A percentile compares a stretch with the other conserved stretches of the same genome.
phyloP scores from a whole-genome alignment of 768 basidiomycete genomes.

The Lentinus tigrinus region DNA sequence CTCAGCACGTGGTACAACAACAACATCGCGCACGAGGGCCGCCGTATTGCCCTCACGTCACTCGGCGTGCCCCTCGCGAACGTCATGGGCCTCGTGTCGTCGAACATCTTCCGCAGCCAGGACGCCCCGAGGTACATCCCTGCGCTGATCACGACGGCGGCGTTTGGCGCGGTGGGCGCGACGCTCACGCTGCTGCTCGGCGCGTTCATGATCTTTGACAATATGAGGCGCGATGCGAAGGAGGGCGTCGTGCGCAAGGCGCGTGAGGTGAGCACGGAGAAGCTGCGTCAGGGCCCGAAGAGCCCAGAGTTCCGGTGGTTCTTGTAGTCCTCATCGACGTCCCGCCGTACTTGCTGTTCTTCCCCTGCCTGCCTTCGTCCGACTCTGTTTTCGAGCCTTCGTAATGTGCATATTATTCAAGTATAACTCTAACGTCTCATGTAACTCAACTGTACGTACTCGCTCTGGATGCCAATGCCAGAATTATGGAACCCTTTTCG shows the following conservation, averaged over 20 bases:
- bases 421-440: background rate
- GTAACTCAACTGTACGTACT: too few species aligned
- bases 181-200: background rate
- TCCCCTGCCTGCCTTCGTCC: too few species aligned
- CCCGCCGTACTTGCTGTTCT: too few species aligned
- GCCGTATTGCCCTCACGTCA: slow-evolving; percentile 2
- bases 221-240: background rate
- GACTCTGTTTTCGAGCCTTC: too few species aligned
- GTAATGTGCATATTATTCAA: background rate
- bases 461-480: too few species aligned
- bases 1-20: slow-evolving; percentile 8
- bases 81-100: slow-evolving; percentile 6
- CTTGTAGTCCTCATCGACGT: background rate
- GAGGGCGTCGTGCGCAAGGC: slow-evolving; percentile 1
- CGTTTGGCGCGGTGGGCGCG: background rate
- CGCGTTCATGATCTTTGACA: background rate
- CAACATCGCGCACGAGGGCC: slow-evolving; percentile 8
- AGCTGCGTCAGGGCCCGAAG: background rate
- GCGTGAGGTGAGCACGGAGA: slow-evolving; percentile 1
- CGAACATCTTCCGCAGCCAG: slow-evolving; percentile 1
- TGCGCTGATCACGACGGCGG: background rate
- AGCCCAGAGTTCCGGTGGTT: slow-evolving; percentile 2
- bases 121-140: background rate
- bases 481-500: too few species aligned
- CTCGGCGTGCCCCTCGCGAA: slow-evolving; percentile 4